phyloP scores from a whole-genome alignment of 768 basidiomycete species.

The Xanthoconium stramineum region DNA sequence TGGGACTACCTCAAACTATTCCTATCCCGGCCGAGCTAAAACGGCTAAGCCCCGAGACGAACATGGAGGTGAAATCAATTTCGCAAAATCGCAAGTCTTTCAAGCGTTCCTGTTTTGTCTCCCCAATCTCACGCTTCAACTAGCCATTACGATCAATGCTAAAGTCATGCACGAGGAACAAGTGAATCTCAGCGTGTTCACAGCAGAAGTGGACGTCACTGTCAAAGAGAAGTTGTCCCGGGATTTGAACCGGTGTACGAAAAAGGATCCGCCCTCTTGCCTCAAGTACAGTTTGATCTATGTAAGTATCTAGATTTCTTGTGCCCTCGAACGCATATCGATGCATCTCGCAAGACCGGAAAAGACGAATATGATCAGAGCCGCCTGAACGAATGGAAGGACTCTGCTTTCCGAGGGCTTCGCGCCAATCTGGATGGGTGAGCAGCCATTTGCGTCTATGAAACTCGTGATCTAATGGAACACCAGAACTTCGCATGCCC shows the following conservation, averaged over 20 bases:
- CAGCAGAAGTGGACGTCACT: neutral
- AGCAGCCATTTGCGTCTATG: neutral
- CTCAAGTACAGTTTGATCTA: neutral
- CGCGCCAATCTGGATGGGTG: neutral
- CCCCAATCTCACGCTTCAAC: neutral
- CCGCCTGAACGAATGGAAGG: neutral
- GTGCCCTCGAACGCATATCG: neutral
- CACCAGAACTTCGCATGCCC: neutral
- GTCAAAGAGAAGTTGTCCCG: neutral
- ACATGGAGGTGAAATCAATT: conserved; percentile 56
- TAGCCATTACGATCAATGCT: neutral
- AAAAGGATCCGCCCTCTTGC: neutral
- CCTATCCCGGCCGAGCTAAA: conserved; percentile 53
- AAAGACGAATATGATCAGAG: neutral
- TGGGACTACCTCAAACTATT: conserved; percentile 46
- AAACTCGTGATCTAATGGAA: neutral
- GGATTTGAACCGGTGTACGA: neutral
- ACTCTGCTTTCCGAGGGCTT: neutral
- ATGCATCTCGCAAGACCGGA: neutral
- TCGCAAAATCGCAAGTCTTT: neutral
- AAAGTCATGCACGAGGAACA: neutral
- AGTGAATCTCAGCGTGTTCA: neutral
- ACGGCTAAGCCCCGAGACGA: conserved; percentile 48
- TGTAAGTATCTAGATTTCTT: neutral
- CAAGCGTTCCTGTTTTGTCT: neutral